Percentiles rank a stretch among this genome's conserved stretches.
Evolutionary conservation across 2,329 filamentous ascomycete species (phyloP).

Genomic region (Trichoderma cornu-damae): DNA sequence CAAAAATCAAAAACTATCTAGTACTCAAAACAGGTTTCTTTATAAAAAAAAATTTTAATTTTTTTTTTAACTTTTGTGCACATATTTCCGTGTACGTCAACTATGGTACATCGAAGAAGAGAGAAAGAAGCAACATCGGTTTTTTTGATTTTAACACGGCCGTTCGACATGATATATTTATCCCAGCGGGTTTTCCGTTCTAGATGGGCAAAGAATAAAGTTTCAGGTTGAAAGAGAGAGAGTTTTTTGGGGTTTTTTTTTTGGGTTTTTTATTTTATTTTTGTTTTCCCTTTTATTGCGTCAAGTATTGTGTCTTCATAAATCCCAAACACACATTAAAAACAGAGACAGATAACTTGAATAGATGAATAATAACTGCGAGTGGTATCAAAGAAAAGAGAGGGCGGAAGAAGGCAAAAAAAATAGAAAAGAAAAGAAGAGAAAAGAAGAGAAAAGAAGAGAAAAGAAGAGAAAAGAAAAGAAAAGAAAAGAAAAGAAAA

Average conservation of each 20-base stretch:
- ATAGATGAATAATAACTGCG: background rate
- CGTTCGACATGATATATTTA: background rate
- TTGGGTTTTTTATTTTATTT: background rate
- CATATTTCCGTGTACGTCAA: background rate
- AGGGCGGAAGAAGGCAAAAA: no score
- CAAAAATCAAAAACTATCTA: no score
- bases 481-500: background rate
- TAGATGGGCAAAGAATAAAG: background rate
- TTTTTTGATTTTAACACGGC: background rate
- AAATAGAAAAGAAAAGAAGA: background rate
- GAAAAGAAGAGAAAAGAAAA: constrained; percentile 3
- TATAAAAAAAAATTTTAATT: background rate
- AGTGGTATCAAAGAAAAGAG: constrained; percentile 14
- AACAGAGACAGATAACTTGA: constrained; percentile 3
- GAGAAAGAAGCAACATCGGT: background rate
- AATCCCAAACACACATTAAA: constrained; percentile 2
- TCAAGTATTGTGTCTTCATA: background rate
- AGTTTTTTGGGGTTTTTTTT: background rate
- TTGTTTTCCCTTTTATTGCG: background rate
- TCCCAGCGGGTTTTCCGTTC: background rate
- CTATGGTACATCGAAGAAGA: background rate
- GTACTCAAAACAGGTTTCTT: no score
- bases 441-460: background rate
- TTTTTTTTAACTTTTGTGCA: background rate
- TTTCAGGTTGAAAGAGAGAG: background rate